Evolutionary conservation across 805 yeast genomes (phyloP).

Genomic region (Starmera dryadoides): DNA sequence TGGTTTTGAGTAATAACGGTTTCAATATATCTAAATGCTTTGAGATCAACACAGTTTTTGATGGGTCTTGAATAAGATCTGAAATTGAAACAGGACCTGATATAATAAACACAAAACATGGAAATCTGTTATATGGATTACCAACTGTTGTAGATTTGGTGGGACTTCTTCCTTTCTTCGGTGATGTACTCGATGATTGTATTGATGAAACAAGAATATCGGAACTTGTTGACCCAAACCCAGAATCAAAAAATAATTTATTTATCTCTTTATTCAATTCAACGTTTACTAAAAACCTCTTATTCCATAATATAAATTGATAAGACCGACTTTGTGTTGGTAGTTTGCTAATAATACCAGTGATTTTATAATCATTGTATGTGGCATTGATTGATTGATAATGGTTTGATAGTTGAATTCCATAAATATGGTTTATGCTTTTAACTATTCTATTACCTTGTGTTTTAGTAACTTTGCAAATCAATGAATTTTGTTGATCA

Average conservation of each 20-base stretch:
- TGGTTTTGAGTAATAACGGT: slow-evolving; percentile 24
- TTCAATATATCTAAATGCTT: slow-evolving; percentile 19
- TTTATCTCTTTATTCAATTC: slow-evolving; percentile 17
- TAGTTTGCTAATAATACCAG: slow-evolving; percentile 31
- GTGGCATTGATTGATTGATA: slow-evolving; percentile 22
- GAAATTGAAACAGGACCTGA: slow-evolving; percentile 19
- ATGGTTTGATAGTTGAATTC: slow-evolving; percentile 14
- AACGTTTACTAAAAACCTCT: slow-evolving; percentile 16
- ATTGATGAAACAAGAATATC: slow-evolving; percentile 11
- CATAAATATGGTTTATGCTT: slow-evolving; percentile 24
- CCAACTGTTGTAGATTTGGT: slow-evolving; percentile 20
- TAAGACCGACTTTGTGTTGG: slow-evolving; percentile 28
- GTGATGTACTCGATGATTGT: slow-evolving; percentile 10
- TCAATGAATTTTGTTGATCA: not conserved
- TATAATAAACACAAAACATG: slow-evolving; percentile 31
- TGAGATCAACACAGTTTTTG: slow-evolving; percentile 23
- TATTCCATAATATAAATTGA: slow-evolving; percentile 42
- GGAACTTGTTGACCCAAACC: slow-evolving; percentile 11
- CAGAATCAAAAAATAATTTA: slow-evolving; percentile 17
- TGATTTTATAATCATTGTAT: slow-evolving; percentile 20
- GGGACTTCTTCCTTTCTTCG: slow-evolving; percentile 15
- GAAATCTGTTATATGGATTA: slow-evolving; percentile 27
- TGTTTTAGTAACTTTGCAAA: slow-evolving; percentile 5
- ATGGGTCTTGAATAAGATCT: slow-evolving; percentile 35
- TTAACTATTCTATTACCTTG: not conserved